Conservation (phyloP, 768 basidiomycete species). For the Boletus subparvulus region DNA sequence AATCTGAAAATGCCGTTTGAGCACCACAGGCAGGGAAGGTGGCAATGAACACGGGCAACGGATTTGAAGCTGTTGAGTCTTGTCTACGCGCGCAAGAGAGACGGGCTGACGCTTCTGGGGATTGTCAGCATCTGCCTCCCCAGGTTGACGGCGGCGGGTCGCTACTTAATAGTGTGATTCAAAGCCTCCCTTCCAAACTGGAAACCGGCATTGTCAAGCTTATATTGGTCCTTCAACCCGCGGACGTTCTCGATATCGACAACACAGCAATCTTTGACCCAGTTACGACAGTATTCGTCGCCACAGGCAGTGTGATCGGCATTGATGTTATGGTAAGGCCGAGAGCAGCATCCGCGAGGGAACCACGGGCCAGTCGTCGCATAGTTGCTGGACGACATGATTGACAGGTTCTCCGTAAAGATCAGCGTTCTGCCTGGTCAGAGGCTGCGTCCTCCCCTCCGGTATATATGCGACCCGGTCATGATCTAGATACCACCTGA, state of each 20-base stretch:
- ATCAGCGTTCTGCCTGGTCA: constrained; percentile 15
- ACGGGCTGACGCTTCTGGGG: constrained; percentile 46
- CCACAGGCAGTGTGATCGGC: constrained; percentile 8
- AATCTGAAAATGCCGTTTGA: constrained; percentile 49
- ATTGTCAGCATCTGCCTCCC: constrained; percentile 30
- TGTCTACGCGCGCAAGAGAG: constrained; percentile 44
- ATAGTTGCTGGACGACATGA: constrained; percentile 16
- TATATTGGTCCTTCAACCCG: constrained; percentile 33
- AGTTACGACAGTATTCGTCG: constrained; percentile 21
- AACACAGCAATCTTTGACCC: constrained; percentile 6
- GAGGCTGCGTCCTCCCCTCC: constrained; percentile 12
- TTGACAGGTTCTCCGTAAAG: background rate
- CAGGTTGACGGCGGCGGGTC: constrained; percentile 42
- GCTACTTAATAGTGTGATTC: constrained; percentile 33
- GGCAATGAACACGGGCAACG: constrained; percentile 41
- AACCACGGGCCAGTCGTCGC: constrained; percentile 9
- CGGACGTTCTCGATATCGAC: constrained; percentile 35
- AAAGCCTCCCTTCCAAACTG: constrained; percentile 29
- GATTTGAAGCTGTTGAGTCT: constrained; percentile 39
- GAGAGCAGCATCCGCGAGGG: constrained; percentile 18
- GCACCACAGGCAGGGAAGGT: constrained; percentile 42
- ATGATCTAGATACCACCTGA: too few relatives aligned
- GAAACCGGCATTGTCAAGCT: constrained; percentile 37
- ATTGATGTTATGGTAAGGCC: constrained; percentile 18
- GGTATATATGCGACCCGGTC: too few relatives aligned